A percentile compares a stretch with the other conserved stretches of the same genome.
Conservation (phyloP, 1,284 basidiomycete genomes). For the Cutaneotrichosporon sp. region DNA sequence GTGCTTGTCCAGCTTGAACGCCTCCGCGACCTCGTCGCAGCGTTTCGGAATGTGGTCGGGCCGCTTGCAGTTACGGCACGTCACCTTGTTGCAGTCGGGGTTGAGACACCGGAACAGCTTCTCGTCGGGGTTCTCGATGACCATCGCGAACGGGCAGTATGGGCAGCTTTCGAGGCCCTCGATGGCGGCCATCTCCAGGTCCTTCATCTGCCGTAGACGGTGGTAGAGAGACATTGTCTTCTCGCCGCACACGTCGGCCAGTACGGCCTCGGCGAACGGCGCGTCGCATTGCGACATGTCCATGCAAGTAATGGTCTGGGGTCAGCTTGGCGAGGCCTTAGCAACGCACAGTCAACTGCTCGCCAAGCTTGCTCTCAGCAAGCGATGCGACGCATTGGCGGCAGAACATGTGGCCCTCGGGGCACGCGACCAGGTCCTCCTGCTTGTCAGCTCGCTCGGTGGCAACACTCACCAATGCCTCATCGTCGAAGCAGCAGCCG, state of each 20-base stretch:
- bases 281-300: constrained; percentile 71
- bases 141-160: constrained; percentile 74
- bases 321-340: background rate
- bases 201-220: constrained; percentile 70
- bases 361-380: constrained; percentile 53
- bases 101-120: constrained; percentile 77
- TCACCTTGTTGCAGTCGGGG: constrained; percentile 68
- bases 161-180: constrained; percentile 75
- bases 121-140: constrained; percentile 75
- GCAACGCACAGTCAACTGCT: constrained; percentile 46
- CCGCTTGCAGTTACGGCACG: constrained; percentile 75
- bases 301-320: constrained; percentile 71
- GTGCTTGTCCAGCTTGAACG: constrained; percentile 68
- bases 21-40: constrained; percentile 73
- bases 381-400: constrained; percentile 59
- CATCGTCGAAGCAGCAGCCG: constrained; percentile 75
- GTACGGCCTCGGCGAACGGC: constrained; percentile 67
- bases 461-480: constrained; percentile 63
- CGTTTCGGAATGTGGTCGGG: constrained; percentile 78
- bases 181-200: constrained; percentile 68
- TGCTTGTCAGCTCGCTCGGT: constrained; percentile 43
- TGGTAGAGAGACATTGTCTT: constrained; percentile 71
- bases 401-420: constrained; percentile 77
- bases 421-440: constrained; percentile 80
- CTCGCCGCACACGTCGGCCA: constrained; percentile 58